phyloP scores from a whole-genome alignment of 2,329 filamentous ascomycete species.

The Aspergillus texensis region DNA sequence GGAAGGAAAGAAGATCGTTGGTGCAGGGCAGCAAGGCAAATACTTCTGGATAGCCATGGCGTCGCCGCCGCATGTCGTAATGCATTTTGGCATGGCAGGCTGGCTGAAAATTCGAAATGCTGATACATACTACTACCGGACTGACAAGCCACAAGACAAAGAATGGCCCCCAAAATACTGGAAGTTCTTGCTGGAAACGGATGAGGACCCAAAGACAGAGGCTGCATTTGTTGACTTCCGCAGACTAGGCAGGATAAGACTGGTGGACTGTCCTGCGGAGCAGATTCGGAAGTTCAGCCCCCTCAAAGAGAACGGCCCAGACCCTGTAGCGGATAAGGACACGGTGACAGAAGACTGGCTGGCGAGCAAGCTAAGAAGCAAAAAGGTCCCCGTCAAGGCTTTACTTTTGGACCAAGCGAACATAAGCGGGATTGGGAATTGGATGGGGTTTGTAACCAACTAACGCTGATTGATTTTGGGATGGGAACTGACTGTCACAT shows the following conservation, averaged over 20 bases:
- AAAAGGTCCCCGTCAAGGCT: conserved; percentile 86
- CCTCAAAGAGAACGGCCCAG: conserved; percentile 88
- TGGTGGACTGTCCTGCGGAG: conserved; percentile 77
- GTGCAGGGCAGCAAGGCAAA: conserved; percentile 86
- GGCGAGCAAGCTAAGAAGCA: conserved; percentile 67
- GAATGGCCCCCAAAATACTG: conserved; percentile 87
- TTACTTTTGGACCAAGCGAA: conserved; percentile 83
- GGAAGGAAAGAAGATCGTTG: conserved; percentile 70
- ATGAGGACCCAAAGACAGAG: conserved; percentile 62
- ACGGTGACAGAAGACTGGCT: conserved; percentile 78
- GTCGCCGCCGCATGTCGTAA: conserved; percentile 78
- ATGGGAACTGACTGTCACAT: conserved; percentile 10
- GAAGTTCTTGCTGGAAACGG: conserved; percentile 79
- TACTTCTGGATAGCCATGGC: conserved; percentile 91
- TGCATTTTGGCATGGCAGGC: conserved; percentile 79
- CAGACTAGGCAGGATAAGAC: conserved; percentile 74
- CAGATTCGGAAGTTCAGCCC: conserved; percentile 77
- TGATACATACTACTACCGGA: conserved; percentile 78
- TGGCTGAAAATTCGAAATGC: conserved; percentile 88
- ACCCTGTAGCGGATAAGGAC: conserved; percentile 82
- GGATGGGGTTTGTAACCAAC: conserved; percentile 68
- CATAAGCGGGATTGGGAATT: conserved; percentile 93
- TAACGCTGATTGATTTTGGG: not conserved
- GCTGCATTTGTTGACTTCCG: conserved; percentile 83
- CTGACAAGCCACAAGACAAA: conserved; percentile 58